Percentiles rank a stretch among this genome's conserved stretches.
These are phyloP conservation scores for Cardamine chenopodiifolia DNA, from an alignment of 345 rosid genomes.

Conservation along the genomic window DNA sequence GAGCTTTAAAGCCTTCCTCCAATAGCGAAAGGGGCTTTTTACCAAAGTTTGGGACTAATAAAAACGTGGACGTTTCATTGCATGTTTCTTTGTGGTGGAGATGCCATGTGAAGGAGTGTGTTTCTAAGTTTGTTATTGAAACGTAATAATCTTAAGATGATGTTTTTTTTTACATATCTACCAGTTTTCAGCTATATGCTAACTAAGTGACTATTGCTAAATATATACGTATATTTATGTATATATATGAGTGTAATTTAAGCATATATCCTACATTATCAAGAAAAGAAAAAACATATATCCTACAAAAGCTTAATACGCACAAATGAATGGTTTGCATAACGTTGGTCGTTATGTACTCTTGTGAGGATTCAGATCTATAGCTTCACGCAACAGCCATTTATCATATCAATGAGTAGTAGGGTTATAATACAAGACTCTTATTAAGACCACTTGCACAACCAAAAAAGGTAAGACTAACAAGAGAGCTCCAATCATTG, in stretches of 20 bases:
- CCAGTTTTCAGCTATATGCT: constrained; percentile 19
- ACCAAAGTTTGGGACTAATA: constrained; percentile 28
- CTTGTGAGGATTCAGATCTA: not conserved
- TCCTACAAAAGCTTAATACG: not conserved
- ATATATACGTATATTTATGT: too few relatives aligned
- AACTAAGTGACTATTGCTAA: not conserved
- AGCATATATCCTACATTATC: too few relatives aligned
- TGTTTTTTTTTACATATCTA: constrained; percentile 17
- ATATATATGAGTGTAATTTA: not conserved
- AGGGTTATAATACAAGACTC: too few relatives aligned
- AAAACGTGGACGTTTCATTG: constrained; percentile 38
- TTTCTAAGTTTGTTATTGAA: constrained; percentile 28
- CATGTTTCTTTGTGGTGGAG: constrained; percentile 39
- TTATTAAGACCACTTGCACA: too few relatives aligned
- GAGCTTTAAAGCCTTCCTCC: constrained; percentile 4
- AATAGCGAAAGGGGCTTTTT: constrained; percentile 15
- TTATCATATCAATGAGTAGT: not conserved
- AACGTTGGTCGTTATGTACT: not conserved
- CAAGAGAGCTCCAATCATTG: too few relatives aligned
- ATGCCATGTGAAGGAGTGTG: constrained; percentile 39
- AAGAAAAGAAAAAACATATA: too few relatives aligned
- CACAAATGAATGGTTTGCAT: too few relatives aligned
- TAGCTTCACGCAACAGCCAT: not conserved
- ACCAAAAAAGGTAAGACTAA: too few relatives aligned
- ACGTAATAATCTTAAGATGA: constrained; percentile 27